These are phyloP conservation scores for Ceratocystis cubensis DNA, from an alignment of 2,329 filamentous ascomycete species.

Conservation along the genomic window DNA sequence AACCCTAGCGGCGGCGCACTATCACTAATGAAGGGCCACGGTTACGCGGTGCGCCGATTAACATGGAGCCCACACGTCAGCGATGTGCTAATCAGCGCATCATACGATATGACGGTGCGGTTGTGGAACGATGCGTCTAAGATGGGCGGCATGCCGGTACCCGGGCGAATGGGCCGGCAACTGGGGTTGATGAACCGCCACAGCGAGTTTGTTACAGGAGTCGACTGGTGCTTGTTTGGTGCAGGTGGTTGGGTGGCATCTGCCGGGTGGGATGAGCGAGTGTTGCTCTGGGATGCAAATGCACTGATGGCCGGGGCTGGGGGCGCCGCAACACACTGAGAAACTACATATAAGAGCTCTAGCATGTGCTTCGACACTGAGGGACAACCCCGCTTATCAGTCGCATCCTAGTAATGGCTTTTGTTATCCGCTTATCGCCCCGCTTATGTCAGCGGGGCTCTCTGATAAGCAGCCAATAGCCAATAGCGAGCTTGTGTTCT, in stretches of 20 bases:
- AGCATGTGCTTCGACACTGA: background rate
- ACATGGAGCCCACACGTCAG: conserved; percentile 91
- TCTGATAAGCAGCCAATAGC: conserved; percentile 8
- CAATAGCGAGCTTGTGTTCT: conserved; percentile 1
- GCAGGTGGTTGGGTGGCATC: conserved; percentile 91
- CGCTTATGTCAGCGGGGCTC: conserved; percentile 15
- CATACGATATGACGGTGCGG: conserved; percentile 96
- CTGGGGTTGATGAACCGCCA: conserved; percentile 82
- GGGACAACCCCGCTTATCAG: background rate
- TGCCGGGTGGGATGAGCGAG: conserved; percentile 83
- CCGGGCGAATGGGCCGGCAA: conserved; percentile 47
- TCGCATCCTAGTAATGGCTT: background rate
- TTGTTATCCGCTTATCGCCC: conserved; percentile 2
- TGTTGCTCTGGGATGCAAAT: conserved; percentile 83
- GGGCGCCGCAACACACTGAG: background rate
- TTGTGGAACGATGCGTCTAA: conserved; percentile 70
- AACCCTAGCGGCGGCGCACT: conserved; percentile 60
- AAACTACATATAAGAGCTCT: background rate
- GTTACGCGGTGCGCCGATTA: conserved; percentile 76
- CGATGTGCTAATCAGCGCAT: conserved; percentile 74
- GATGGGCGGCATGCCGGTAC: conserved; percentile 25
- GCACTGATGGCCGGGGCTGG: conserved; percentile 27
- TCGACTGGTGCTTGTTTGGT: conserved; percentile 97
- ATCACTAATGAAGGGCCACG: conserved; percentile 66
- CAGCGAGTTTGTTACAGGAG: conserved; percentile 89